Evolutionary conservation across 2,329 filamentous ascomycete species (phyloP).

Genomic region (Pezicula neosporulosa): DNA sequence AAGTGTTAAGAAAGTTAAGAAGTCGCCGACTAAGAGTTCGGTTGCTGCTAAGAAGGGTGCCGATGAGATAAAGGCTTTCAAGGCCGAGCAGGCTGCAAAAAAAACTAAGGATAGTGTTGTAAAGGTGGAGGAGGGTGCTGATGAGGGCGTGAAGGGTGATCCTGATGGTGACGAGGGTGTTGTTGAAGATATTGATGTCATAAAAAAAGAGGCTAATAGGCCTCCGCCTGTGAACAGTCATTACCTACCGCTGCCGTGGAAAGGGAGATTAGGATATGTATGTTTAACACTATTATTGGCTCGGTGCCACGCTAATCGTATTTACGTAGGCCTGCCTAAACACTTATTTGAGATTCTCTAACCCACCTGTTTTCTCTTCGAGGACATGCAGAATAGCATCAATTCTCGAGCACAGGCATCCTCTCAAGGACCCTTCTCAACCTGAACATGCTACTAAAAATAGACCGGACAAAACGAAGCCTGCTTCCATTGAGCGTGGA

Average conservation of each 20-base stretch:
- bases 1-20: slow-evolving; percentile 20
- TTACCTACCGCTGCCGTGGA: slow-evolving; percentile 85
- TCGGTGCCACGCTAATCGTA: slow-evolving; percentile 3
- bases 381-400: slow-evolving; percentile 88
- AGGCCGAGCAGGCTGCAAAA: slow-evolving; percentile 25
- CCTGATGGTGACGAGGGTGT: slow-evolving; percentile 24
- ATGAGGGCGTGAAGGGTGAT: slow-evolving; percentile 23
- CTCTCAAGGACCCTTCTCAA: slow-evolving; percentile 69
- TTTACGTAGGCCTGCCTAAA: slow-evolving; percentile 73
- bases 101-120: slow-evolving; percentile 19
- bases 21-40: slow-evolving; percentile 25
- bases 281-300: slow-evolving; percentile 26
- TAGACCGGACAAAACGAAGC: slow-evolving; percentile 70
- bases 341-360: slow-evolving; percentile 81
- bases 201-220: slow-evolving; percentile 25
- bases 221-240: slow-evolving; percentile 79
- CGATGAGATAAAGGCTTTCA: slow-evolving; percentile 28
- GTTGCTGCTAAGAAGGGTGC: slow-evolving; percentile 27
- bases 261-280: slow-evolving; percentile 84
- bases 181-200: slow-evolving; percentile 22
- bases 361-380: slow-evolving; percentile 83
- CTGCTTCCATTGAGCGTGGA: slow-evolving; percentile 64
- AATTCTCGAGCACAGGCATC: slow-evolving; percentile 84
- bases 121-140: slow-evolving; percentile 21
- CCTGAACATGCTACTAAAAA: slow-evolving; percentile 85